These are phyloP conservation scores for Perkinsus olseni DNA, from an alignment of 169 alveolate species.

Conservation along the genomic window DNA sequence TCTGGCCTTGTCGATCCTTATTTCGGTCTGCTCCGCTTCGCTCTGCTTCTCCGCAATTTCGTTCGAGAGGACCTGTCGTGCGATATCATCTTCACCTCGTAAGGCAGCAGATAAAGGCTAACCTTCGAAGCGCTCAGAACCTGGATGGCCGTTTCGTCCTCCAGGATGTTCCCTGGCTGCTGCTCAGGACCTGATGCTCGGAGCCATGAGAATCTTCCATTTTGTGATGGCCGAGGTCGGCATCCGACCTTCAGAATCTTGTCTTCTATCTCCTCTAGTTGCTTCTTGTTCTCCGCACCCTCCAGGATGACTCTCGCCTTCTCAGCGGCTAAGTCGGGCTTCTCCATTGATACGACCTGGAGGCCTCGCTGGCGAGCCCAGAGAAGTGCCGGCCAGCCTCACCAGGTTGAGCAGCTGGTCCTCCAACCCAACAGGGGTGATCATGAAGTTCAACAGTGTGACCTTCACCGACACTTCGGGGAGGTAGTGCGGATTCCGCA, in stretches of 20 bases:
- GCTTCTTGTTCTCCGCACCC: conserved; percentile 58
- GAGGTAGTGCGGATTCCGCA: conserved; percentile 79
- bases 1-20: conserved; percentile 64
- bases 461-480: conserved; percentile 80
- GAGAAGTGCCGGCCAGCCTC: too few species aligned
- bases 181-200: conserved; percentile 29
- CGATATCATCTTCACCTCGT: not conserved
- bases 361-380: too few species aligned
- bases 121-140: conserved; percentile 62
- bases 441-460: conserved; percentile 66
- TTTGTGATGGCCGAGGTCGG: not conserved
- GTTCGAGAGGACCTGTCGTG: conserved; percentile 22
- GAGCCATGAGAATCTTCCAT: not conserved
- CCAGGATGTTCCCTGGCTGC: conserved; percentile 57
- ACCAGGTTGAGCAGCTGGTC: conserved; percentile 67
- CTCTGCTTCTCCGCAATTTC: conserved; percentile 59
- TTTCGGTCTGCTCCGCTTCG: conserved; percentile 63
- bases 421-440: conserved; percentile 69
- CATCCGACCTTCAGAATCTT: conserved; percentile 50
- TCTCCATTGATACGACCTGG: conserved; percentile 53
- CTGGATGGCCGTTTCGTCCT: conserved; percentile 62
- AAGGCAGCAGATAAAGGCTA: not conserved
- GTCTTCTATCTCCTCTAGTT: conserved; percentile 60
- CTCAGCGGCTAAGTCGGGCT: conserved; percentile 62
- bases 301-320: conserved; percentile 62